Base-by-base conservation (phyloP, 495 filamentous ascomycete genomes). In the Talaromyces ruber region DNA sequence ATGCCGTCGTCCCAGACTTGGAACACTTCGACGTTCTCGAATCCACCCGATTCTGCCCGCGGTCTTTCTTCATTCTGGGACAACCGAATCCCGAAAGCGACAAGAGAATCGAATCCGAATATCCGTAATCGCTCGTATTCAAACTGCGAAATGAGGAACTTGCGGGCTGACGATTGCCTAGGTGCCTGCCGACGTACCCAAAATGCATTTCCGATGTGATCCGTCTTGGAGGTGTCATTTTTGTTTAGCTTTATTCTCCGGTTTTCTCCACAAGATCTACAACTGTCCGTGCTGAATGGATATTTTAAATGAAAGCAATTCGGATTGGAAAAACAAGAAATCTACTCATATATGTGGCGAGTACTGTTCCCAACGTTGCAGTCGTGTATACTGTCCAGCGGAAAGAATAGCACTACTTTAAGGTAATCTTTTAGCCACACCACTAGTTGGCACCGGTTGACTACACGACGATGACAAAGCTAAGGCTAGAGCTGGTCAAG, bases 41-140 rank as follows among this genome's bases (percentile, higher is more conserved):
- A 54, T 56, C 26, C 28, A 28, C 54, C 54, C 54, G 54, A 34
- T 57, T 57, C 54, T 57, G 54, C 54, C 54, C 54, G 51, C 51
- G 24, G n/a, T 54, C 21, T 47, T 47, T 47, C 43, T 47, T 47
- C 43, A 21, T 12, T 22, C n/a, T 6, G 21, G 2, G 43, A 21
- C 43, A 47, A 47, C 43, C 43, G 18, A 47, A 9, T 21, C 18
- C 43, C 43, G 18, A 22, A 6, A 18, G 8, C 18, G 4, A 47
- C 18, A 8, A 7, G 2, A 47, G 12, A 9, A 45, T 9, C 14
- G 14, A 21, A 47, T 47, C 18, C n/a, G 43, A n/a, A 12, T 47
- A 21, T 47, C n/a, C 5, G 16, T 47, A 7, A 47, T 47, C 21
- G 43, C 43, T 47, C 43, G 43, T 47, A 22, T 47, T 47, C 4